Evolutionary conservation across 1,139 yeast genomes (phyloP), one percentile per base, ranked within the genome.

Genomic region (Suzukiozyma palmioleophila): DNA sequence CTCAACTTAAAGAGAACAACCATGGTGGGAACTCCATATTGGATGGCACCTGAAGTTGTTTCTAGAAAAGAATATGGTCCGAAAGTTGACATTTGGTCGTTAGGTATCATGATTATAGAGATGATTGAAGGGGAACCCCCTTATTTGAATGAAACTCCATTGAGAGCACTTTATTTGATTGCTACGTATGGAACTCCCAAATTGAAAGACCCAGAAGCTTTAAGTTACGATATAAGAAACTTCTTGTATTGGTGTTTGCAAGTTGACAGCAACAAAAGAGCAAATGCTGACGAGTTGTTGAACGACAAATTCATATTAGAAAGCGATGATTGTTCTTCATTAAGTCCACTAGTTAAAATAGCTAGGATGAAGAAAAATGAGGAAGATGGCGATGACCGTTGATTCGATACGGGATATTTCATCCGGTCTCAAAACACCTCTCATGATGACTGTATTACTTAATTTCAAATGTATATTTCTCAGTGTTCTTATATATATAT

Each of bases 11-110:
- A 90, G 63, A 79, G 98, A 61, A 89, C 95, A 7, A 92, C 98
- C 2, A 87, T 92, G 95, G 98, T 92, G 14, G 98, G 98, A n/a
- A 92, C 98, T 0, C 98, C 98, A 4, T 92, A 92, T 60, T 92
- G 98, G 98, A 92, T 92, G 98, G 98, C 98, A 0, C 98, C 98
- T 2, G 98, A 92, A 62, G 96, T 92, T 42, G 96, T 92, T 15
- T 80, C 89, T 8, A 73, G 96, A 48, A 89, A 90, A 57, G 96
- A 89, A 53, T 92, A 92, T 59, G 98, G 97, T 2, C 95, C 97
- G 31, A 90, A 94, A 63, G 96, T 92, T 41, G 98, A 92, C 62
- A 84, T 94, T 38, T 92, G 98, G 98, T 87, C 96, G 10, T 68
- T 92, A 48, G 98, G 98, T 48, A 92, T 92, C 50, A 92, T 92